Base-by-base conservation (phyloP, 2,329 filamentous ascomycete species). In the Ophioceras dolichostomum region DNA sequence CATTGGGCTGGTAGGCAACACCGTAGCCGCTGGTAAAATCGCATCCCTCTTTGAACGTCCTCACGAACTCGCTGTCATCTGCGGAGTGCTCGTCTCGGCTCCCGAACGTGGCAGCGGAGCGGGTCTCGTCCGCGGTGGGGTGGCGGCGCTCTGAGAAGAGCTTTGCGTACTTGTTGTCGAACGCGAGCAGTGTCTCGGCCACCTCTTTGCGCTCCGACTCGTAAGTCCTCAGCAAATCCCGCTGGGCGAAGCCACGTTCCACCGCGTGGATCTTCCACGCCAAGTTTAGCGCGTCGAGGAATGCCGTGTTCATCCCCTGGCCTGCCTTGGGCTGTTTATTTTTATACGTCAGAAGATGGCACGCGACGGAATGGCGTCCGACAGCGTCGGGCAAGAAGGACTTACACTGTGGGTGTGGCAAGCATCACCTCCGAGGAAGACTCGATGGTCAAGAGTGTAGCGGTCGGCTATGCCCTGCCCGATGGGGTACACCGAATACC, bases 211-310 rank as follows among this genome's bases (percentile, higher is more conserved):
- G 79, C 60, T 95, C 88, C 3, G 71, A 68, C 60, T 95, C 85
- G 56, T 95, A 96, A 0, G 88, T 91, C 43, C 78, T 73, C 36
- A 96, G 70, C 14, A 91, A 68, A 3, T 74, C 73, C 42, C 83
- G 79, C 21, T 77, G 62, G 1, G 86, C 84, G 47, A 94, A 84
- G 10, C 86, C 86, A 19, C 71, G 69, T 54, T 94, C 87, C 9
- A 95, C 89, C 26, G 83, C 78, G 54, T 94, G 88, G 36, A 95
- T 83, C 64, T 96, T 96, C 88, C 88, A 96, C 7, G 88, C 88
- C 29, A 96, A 67, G 57, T 95, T 96, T 42, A 86, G 74, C 1
- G 86, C 86, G 47, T 89, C 82, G 36, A 83, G 64, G 59, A 86
- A 85, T 4, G 79, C 80, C 0, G 81, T 82, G 50, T 86, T 86